A percentile compares a stretch with the other conserved stretches of the same genome.
Conservation (phyloP, 495 filamentous ascomycete species). For the Daldinia vernicosa region DNA sequence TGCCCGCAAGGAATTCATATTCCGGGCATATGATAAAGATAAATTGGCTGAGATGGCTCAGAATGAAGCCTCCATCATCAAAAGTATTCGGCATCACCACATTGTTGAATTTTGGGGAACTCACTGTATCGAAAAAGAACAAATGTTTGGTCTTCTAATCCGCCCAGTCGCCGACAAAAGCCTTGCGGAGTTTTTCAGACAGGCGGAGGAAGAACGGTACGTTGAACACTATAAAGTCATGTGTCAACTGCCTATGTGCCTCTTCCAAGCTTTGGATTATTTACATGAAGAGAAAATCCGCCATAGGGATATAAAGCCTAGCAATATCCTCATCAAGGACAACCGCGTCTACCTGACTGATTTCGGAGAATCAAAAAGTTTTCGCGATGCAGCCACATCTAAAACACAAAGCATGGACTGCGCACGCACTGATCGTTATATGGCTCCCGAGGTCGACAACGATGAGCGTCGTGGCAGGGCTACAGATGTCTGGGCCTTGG, state of each 20-base stretch:
- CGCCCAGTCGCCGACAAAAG: not conserved
- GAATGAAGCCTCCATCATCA: not conserved
- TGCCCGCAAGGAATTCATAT: not conserved
- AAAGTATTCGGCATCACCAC: not conserved
- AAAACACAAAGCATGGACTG: not conserved
- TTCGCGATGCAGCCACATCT: not conserved
- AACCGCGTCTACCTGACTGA: not conserved
- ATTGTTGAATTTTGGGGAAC: not conserved
- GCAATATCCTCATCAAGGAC: not conserved
- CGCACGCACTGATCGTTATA: not conserved
- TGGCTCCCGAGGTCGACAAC: not conserved
- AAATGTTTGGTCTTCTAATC: not conserved
- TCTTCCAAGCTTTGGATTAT: not conserved
- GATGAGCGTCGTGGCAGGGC: not conserved
- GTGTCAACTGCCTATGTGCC: not conserved
- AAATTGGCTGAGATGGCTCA: not conserved
- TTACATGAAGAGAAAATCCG: not conserved
- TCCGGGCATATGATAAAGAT: not conserved
- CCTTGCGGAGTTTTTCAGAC: not conserved
- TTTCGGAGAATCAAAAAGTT: not conserved
- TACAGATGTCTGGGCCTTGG: not conserved
- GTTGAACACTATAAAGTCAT: not conserved
- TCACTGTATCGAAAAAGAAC: not conserved
- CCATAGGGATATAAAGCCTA: not conserved
- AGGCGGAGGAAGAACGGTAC: not conserved